phyloP scores from a whole-genome alignment of 176 grass and related monocot species.

The Dendrocalamus sinicus region DNA sequence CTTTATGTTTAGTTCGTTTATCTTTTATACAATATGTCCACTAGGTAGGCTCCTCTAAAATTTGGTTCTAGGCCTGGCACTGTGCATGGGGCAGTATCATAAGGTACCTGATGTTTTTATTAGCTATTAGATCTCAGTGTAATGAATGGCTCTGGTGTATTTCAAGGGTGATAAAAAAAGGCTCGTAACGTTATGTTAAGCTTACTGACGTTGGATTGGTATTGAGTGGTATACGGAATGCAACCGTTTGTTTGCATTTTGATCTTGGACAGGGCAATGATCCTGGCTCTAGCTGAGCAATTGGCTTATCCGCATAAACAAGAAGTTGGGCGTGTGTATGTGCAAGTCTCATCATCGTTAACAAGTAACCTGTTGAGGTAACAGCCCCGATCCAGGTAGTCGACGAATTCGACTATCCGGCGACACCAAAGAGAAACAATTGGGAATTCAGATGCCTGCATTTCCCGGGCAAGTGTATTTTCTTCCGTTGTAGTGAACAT shows the following conservation, averaged over 20 bases:
- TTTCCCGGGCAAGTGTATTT: not conserved
- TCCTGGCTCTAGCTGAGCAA: not conserved
- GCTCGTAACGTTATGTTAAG: too few species aligned
- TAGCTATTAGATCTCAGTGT: too few species aligned
- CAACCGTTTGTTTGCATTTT: not conserved
- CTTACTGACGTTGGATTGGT: too few species aligned
- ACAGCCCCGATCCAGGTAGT: not conserved
- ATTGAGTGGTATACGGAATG: not conserved
- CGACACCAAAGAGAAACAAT: not conserved
- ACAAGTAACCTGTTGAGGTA: not conserved
- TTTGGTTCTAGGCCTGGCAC: fast-evolving
- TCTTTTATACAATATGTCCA: too few species aligned
- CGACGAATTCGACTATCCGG: not conserved
- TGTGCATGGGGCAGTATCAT: too few species aligned
- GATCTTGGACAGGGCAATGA: not conserved
- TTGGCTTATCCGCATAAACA: not conserved
- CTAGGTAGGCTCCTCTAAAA: too few species aligned
- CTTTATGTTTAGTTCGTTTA: too few species aligned
- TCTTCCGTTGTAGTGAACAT: not conserved
- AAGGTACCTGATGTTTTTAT: too few species aligned
- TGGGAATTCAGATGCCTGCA: too few species aligned
- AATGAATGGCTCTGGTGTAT: too few species aligned
- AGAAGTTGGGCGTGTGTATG: not conserved
- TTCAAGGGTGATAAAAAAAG: too few species aligned
- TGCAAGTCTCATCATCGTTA: too few species aligned